Conservation (phyloP, 2,329 filamentous ascomycete genomes). For the Monilinia laxa region DNA sequence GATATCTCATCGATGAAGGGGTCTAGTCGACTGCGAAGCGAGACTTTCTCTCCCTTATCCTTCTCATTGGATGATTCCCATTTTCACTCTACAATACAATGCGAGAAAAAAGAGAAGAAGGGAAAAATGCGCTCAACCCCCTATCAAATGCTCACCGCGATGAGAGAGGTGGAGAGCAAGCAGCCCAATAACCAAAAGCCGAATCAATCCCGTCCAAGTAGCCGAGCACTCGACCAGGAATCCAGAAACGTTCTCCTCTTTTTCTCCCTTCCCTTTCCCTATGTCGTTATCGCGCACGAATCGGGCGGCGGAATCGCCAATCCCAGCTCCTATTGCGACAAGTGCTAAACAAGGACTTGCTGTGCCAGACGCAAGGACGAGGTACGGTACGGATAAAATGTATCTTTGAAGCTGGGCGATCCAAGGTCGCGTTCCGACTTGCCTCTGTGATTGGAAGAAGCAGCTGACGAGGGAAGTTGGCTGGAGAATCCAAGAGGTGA, state of each 20-base stretch:
- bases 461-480: constrained; percentile 5
- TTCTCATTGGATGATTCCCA: background rate
- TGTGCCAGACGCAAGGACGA: constrained; percentile 23
- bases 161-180: no score
- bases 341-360: constrained; percentile 19
- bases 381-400: constrained; percentile 14
- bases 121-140: background rate
- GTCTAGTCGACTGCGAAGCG: constrained; percentile 19
- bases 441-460: constrained; percentile 9
- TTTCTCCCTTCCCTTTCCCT: background rate
- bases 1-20: constrained; percentile 5
- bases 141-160: background rate
- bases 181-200: constrained; percentile 3
- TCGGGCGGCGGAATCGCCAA: background rate
- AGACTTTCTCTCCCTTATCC: background rate
- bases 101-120: background rate
- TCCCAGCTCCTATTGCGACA: constrained; percentile 18
- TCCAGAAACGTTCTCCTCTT: background rate
- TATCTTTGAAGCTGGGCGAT: constrained; percentile 14
- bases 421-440: constrained; percentile 1
- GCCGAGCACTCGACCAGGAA: background rate
- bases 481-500: background rate
- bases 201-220: background rate
- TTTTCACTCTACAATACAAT: background rate
- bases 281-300: constrained; percentile 10